These are phyloP conservation scores for Sugiyamaella neomexicana DNA, from an alignment of 1,139 yeast species.

Conservation along the genomic window DNA sequence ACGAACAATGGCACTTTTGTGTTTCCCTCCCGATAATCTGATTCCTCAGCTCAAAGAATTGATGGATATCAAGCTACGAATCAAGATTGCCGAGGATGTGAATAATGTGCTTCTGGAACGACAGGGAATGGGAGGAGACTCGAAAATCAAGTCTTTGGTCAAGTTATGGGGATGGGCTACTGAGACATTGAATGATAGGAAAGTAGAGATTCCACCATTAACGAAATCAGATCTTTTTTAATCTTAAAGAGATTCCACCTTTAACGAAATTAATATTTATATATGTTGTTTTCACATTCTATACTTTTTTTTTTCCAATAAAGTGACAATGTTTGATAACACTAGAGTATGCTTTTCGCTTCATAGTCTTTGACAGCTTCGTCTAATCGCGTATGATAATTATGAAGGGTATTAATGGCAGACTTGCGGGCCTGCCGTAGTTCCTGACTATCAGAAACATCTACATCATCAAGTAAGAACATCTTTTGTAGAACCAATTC, in stretches of 20 bases:
- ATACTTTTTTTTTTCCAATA: not conserved
- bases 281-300: not conserved
- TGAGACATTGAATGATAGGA: conserved; percentile 30
- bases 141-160: conserved; percentile 39
- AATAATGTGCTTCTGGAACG: conserved; percentile 40
- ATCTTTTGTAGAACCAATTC: conserved; percentile 44
- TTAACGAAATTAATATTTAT: conserved; percentile 11
- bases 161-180: conserved; percentile 42
- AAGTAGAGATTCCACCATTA: conserved; percentile 32
- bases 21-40: conserved; percentile 40
- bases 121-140: conserved; percentile 39
- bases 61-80: conserved; percentile 39
- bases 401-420: conserved; percentile 43
- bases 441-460: conserved; percentile 40
- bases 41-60: conserved; percentile 39
- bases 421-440: conserved; percentile 41
- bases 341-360: too few relatives aligned
- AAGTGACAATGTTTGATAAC: too few relatives aligned
- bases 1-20: conserved; percentile 44
- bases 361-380: conserved; percentile 27
- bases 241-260: not conserved
- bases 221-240: conserved; percentile 28
- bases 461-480: conserved; percentile 44
- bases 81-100: conserved; percentile 42
- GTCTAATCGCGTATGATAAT: conserved; percentile 39